Base-by-base conservation (phyloP, 768 basidiomycete genomes). In the Cystofilobasidium bisporidii region DNA sequence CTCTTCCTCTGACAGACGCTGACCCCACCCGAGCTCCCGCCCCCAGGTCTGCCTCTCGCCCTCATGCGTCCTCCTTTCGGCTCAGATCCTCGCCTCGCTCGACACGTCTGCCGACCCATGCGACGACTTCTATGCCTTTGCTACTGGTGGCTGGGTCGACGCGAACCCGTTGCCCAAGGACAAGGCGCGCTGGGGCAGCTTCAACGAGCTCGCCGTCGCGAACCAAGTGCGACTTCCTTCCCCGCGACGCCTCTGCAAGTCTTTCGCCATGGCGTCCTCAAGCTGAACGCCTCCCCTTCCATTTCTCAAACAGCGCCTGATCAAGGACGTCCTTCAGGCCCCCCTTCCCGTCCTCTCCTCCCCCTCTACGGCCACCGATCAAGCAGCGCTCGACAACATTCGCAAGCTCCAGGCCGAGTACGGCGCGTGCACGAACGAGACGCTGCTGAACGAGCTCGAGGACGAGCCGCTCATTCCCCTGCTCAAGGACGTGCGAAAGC, bases 91-190 rank as follows among this genome's bases (percentile, higher is more conserved):
- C 18, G 83, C 86, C 24, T 85, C 85, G 0, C 77, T 98, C 26
- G 93, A 99, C 74, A 82, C 82, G 14, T 80, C 84, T 12, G 82
- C 87, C 71, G 91, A 98, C 74, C 96, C 96, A 0, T 99, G 96
- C 77, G 89, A 97, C 72, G 87, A 91, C 77, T 96, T 97, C 76
- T 97, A 92, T 74, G 83, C 87, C 71, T 98, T 86, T 78, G 85
- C 92, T 89, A 87, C 62, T 74, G 89, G 90, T 22, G 91, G 91
- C 17, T 99, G 94, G 94, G 80, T 88, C 24, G 83, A 82, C 48
- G 78, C 80, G 0, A 85, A 98, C 75, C 87, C 89, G 38, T 81
- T 99, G 50, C 94, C 96, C 1, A 85, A 89, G 0, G 91, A 89
- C 76, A 89, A 89, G 74, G 83, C 86, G 41, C 80, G 79, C 64